phyloP scores from a whole-genome alignment of 208 protist genomes.

The Wallacemonas rigidus region DNA sequence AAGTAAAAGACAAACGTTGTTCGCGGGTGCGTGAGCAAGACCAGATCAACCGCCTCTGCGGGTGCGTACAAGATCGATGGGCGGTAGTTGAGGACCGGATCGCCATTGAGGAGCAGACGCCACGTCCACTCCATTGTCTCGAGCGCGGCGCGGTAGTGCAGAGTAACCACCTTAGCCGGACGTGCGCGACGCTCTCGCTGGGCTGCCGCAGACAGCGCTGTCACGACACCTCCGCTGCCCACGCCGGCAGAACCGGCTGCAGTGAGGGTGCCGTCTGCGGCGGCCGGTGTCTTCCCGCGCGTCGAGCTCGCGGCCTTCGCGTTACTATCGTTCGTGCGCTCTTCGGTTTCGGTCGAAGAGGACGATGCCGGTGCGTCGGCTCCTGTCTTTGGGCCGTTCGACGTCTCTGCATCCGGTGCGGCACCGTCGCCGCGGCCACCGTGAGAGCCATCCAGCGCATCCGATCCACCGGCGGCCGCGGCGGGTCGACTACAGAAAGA shows the following conservation, averaged over 20 bases:
- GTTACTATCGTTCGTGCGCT: neutral
- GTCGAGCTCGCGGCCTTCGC: neutral
- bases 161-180: slow-evolving; percentile 39
- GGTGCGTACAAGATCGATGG: slow-evolving; percentile 66
- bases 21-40: slow-evolving; percentile 60
- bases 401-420: neutral
- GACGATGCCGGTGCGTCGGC: neutral
- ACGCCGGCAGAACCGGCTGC: neutral
- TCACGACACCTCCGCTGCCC: neutral
- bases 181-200: slow-evolving; percentile 20
- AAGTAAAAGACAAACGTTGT: slow-evolving; percentile 91
- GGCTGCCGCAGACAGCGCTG: slow-evolving; percentile 15
- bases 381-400: neutral
- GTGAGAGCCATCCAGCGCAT: slow-evolving; percentile 44
- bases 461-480: slow-evolving; percentile 51
- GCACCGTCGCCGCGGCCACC: neutral
- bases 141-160: slow-evolving; percentile 60
- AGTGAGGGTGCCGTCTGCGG: neutral
- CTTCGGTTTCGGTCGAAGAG: neutral
- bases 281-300: too few species aligned
- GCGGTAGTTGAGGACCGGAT: slow-evolving; percentile 24
- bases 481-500: slow-evolving; percentile 72
- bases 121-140: slow-evolving; percentile 75
- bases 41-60: slow-evolving; percentile 81
- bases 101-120: slow-evolving; percentile 52